Conservation (phyloP, 208 protist species). For the Trypanosoma lewisi region DNA sequence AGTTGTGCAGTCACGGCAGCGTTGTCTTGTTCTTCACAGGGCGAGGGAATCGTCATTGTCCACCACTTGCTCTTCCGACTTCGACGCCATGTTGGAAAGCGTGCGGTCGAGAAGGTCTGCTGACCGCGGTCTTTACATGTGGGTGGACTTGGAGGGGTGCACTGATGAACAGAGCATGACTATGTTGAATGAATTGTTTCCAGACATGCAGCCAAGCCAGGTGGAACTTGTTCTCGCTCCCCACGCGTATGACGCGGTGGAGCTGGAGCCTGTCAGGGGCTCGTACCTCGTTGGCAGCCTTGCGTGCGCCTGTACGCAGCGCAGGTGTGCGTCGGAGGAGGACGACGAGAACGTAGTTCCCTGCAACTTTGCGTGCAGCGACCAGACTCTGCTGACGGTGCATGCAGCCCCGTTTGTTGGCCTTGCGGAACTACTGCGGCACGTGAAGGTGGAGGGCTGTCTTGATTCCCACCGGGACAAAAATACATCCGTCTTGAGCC, state of each 20-base stretch:
- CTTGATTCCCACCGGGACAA: too few relatives aligned
- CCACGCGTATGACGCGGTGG: conserved; percentile 60
- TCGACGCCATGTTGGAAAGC: neutral
- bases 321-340: conserved; percentile 24
- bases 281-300: conserved; percentile 55
- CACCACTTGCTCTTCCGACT: neutral
- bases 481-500: too few relatives aligned
- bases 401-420: conserved; percentile 58
- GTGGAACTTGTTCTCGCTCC: conserved; percentile 47
- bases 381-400: conserved; percentile 55
- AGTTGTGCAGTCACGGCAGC: neutral
- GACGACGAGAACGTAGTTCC: conserved; percentile 39
- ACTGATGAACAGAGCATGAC: conserved; percentile 34
- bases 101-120: conserved; percentile 16
- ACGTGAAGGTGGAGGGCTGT: conserved; percentile 32
- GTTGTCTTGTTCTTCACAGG: conserved; percentile 6
- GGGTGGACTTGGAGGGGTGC: conserved; percentile 55
- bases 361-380: conserved; percentile 64
- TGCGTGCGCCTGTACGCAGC: conserved; percentile 39
- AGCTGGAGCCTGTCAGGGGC: conserved; percentile 45
- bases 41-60: neutral
- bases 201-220: conserved; percentile 37
- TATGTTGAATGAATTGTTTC: conserved; percentile 30
- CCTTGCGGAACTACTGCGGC: conserved; percentile 45
- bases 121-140: too few relatives aligned